A percentile compares a stretch with the other conserved stretches of the same genome.
These are phyloP conservation scores for Primulina huaijiensis DNA, from an alignment of 257 asterid genomes.

Conservation along the genomic window DNA sequence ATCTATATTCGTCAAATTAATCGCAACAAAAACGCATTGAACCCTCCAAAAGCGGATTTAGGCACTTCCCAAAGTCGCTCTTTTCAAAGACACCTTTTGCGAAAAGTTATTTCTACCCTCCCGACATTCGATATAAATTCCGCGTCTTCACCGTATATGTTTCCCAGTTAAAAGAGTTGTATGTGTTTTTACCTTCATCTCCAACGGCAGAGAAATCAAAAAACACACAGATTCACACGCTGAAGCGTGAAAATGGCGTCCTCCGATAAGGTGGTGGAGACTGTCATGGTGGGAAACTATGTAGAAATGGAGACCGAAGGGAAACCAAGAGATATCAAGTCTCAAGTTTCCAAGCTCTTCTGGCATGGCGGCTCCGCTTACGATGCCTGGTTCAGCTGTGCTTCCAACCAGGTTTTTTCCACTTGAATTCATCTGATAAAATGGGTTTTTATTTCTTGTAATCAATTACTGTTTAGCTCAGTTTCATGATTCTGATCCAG, in stretches of 20 bases:
- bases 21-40: conserved; percentile 19
- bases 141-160: neutral
- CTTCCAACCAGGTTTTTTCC: conserved; percentile 68
- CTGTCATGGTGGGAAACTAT: conserved; percentile 58
- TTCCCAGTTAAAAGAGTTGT: neutral
- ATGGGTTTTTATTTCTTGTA: too few relatives aligned
- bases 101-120: neutral
- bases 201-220: neutral
- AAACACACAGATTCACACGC: neutral
- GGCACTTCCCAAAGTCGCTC: conserved; percentile 42
- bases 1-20: conserved; percentile 22
- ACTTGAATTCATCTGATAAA: too few relatives aligned
- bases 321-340: conserved; percentile 40
- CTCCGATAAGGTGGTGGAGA: conserved; percentile 74
- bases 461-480: too few relatives aligned
- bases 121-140: conserved; percentile 22
- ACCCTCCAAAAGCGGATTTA: conserved; percentile 30
- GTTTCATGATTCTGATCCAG: conserved; percentile 28
- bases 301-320: conserved; percentile 80
- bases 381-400: conserved; percentile 96
- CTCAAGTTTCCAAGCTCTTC: conserved; percentile 55
- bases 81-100: neutral
- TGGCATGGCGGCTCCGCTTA: conserved; percentile 97
- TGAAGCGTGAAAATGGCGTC: conserved; percentile 34
- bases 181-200: neutral